phyloP scores from a whole-genome alignment of 768 basidiomycete species.

The Butyriboletus loyo region DNA sequence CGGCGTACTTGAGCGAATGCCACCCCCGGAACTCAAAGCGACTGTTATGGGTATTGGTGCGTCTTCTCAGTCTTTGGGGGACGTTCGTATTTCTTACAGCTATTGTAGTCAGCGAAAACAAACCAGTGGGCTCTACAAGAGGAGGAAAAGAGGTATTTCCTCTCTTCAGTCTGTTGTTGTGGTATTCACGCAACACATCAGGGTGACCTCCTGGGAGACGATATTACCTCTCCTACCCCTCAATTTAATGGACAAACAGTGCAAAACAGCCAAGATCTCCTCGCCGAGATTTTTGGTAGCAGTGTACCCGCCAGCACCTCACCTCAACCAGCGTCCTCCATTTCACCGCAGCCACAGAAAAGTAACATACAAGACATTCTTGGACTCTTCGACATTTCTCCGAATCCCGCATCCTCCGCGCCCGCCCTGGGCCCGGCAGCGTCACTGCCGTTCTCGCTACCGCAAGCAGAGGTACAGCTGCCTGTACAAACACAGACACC shows the following conservation, averaged over 20 bases:
- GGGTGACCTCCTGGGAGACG: slow-evolving; percentile 84
- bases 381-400: slow-evolving; percentile 70
- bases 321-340: slow-evolving; percentile 34
- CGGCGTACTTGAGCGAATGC: slow-evolving; percentile 97
- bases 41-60: slow-evolving; percentile 91
- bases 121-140: slow-evolving; percentile 89
- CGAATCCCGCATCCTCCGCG: slow-evolving; percentile 30
- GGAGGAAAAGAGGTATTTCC: slow-evolving; percentile 63
- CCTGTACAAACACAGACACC: slow-evolving; percentile 34
- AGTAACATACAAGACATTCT: slow-evolving; percentile 87
- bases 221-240: slow-evolving; percentile 44
- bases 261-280: slow-evolving; percentile 77
- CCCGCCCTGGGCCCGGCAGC: slow-evolving; percentile 18
- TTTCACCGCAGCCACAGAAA: slow-evolving; percentile 48
- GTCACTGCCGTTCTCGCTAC: slow-evolving; percentile 37
- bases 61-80: slow-evolving; percentile 19
- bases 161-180: neutral
- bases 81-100: neutral
- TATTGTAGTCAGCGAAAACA: slow-evolving; percentile 83
- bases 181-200: slow-evolving; percentile 10
- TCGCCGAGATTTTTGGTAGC: slow-evolving; percentile 89
- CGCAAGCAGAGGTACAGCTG: slow-evolving; percentile 34
- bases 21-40: slow-evolving; percentile 96
- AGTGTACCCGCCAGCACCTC: slow-evolving; percentile 32
- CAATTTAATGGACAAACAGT: slow-evolving; percentile 42